These are phyloP conservation scores for Leishmania tarentolae DNA, from an alignment of 208 protist genomes.

Conservation along the genomic window DNA sequence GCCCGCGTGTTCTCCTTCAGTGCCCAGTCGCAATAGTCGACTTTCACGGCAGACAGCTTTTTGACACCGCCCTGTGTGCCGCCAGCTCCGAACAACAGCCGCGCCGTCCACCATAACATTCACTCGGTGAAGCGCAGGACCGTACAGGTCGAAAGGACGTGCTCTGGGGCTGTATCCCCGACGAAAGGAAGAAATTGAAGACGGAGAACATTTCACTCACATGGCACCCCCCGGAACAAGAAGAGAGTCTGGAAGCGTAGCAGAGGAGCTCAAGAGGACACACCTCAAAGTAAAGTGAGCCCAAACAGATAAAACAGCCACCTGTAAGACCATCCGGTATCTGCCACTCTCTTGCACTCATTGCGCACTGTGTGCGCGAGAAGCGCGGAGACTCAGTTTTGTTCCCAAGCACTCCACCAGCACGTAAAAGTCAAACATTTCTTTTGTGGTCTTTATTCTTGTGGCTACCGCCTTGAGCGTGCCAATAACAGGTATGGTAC, in stretches of 20 bases:
- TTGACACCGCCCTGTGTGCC: slow-evolving; percentile 84
- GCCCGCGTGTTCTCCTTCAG: slow-evolving; percentile 50
- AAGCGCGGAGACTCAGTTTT: neutral
- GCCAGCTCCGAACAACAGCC: slow-evolving; percentile 69
- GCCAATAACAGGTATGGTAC: neutral
- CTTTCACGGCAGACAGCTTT: slow-evolving; percentile 41
- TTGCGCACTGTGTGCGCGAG: neutral
- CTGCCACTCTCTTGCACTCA: neutral
- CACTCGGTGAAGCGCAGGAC: slow-evolving; percentile 1
- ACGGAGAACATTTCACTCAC: neutral
- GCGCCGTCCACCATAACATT: slow-evolving; percentile 32
- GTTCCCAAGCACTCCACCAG: neutral
- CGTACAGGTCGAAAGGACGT: neutral
- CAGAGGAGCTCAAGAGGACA: neutral
- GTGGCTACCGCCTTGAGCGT: neutral
- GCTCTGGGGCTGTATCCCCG: neutral
- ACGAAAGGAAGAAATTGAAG: neutral
- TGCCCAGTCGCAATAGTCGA: slow-evolving; percentile 69
- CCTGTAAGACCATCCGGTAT: neutral
- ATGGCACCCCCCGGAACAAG: neutral
- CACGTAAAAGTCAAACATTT: neutral
- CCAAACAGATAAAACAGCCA: neutral
- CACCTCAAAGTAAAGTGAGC: neutral
- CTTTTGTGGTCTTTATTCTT: neutral
- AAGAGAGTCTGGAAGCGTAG: neutral